Base-by-base conservation (phyloP, 1,284 basidiomycete genomes). In the Chondrostereum purpureum region DNA sequence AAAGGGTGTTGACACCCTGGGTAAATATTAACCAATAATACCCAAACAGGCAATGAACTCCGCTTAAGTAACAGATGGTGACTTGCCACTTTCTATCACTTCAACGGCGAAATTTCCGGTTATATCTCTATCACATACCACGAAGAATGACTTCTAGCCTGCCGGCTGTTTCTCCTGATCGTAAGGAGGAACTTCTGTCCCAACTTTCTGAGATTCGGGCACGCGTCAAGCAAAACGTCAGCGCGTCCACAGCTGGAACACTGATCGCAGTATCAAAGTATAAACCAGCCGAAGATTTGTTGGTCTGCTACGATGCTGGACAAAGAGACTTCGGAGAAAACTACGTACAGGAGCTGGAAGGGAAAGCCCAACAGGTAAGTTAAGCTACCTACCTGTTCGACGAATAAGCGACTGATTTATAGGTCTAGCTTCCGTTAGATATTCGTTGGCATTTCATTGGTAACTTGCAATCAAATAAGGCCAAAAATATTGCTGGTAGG, bases 391-490 rank as follows among this genome's bases (percentile, higher is more conserved):
- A 16, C 41, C 46, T 18, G 16, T 46, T 27, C 39, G 16, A 33
- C 17, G 24, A 17, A 17, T 39, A 18, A n/a, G n/a, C n/a, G 41
- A 34, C 41, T 44, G 38, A 14, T 42, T 34, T 39, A 47, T 38
- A 43, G 51, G 23, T 47, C 18, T 58, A 93, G 89, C 75, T 94
- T 13, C 91, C 92, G 0, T 52, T 56, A 19, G 86, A 90, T 53
- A 91, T 96, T 56, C 74, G 84, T 51, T 99, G 96, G 96, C 95
- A 98, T 66, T 98, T 97, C 62, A 95, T 99, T 54, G 95, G 95
- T 4, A 80, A 85, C 1, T 68, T 99, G 19, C 95, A 99, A 63
- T 92, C 89, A 27, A 99, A 98, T 69, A 99, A 99, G 65, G 83
- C 87, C 38, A 99, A 96, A 66, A 68, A 75, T 14, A 74, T 96